These are phyloP conservation scores for Tolypocladium nubicola DNA, from an alignment of 2,329 filamentous ascomycete species.

Conservation along the genomic window DNA sequence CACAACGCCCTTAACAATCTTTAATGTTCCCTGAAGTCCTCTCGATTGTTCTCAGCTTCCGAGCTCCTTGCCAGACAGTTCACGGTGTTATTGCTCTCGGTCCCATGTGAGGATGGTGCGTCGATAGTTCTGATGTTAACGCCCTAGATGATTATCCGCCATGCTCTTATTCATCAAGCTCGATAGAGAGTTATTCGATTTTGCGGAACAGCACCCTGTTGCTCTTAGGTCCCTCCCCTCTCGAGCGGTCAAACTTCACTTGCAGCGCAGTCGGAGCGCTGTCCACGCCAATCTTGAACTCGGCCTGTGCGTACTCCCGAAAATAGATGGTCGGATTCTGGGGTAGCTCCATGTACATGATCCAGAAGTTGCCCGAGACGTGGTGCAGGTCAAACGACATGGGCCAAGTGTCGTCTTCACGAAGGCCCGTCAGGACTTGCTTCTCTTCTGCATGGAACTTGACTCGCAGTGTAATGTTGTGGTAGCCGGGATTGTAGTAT, in stretches of 20 bases:
- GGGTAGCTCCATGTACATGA: slow-evolving; percentile 3
- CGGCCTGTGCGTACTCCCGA: background rate
- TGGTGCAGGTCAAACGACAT: slow-evolving; percentile 12
- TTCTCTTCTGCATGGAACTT: slow-evolving; percentile 3
- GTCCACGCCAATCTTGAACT: background rate
- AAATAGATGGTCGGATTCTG: background rate
- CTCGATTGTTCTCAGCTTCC: too few relatives aligned
- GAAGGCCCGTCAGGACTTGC: slow-evolving; percentile 10
- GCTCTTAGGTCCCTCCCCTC: background rate
- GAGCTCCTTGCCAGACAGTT: too few relatives aligned
- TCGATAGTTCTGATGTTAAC: too few relatives aligned
- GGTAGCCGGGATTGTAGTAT: background rate
- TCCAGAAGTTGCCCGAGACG: slow-evolving; percentile 17
- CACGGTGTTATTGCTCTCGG: too few relatives aligned
- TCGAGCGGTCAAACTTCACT: background rate
- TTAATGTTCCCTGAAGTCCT: too few relatives aligned
- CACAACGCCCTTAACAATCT: too few relatives aligned
- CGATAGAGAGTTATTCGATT: background rate
- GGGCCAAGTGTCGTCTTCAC: slow-evolving; percentile 7
- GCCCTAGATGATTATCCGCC: too few relatives aligned
- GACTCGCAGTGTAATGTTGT: background rate
- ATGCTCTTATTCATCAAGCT: too few relatives aligned
- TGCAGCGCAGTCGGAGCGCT: background rate
- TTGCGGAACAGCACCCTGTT: background rate
- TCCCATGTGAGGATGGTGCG: too few relatives aligned